Evolutionary conservation across 495 filamentous ascomycete species (phyloP).

Genomic region (Tuber calosporum): DNA sequence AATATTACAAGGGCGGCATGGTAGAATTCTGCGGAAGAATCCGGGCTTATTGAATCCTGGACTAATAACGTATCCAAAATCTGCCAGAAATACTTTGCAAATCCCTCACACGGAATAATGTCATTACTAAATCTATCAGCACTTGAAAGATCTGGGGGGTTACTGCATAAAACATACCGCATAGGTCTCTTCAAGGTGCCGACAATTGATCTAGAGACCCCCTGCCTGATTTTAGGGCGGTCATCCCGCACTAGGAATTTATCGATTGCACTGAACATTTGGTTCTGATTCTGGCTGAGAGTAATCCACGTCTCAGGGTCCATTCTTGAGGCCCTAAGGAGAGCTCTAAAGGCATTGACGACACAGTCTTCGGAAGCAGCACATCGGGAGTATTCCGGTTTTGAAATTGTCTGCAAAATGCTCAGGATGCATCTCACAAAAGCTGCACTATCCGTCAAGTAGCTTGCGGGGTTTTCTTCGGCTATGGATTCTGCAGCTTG

Average conservation of each 20-base stretch:
- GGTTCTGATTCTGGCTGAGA: constrained; percentile 44
- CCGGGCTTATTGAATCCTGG: constrained; percentile 44
- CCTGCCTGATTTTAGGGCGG: constrained; percentile 43
- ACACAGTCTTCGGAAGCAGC: constrained; percentile 43
- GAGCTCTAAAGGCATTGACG: constrained; percentile 47
- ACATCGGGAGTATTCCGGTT: constrained; percentile 32
- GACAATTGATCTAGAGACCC: constrained; percentile 43
- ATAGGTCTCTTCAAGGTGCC: constrained; percentile 33
- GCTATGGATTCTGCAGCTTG: constrained; percentile 27
- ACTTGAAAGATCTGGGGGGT: background rate
- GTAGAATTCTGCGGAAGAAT: constrained; percentile 54
- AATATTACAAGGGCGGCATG: constrained; percentile 33
- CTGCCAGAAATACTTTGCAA: constrained; percentile 50
- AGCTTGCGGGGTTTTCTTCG: constrained; percentile 9
- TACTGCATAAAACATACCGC: constrained; percentile 25
- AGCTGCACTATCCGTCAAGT: constrained; percentile 34
- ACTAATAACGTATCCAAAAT: constrained; percentile 50
- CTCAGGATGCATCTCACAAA: constrained; percentile 41
- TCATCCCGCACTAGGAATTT: constrained; percentile 44
- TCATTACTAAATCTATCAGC: constrained; percentile 20
- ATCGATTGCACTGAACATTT: constrained; percentile 47
- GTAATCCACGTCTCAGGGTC: constrained; percentile 50
- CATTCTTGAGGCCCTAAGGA: constrained; percentile 53
- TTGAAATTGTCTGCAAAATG: constrained; percentile 27
- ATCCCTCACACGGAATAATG: constrained; percentile 38